Conservation (phyloP, 2,329 filamentous ascomycete genomes). For the Xylogone sp. region DNA sequence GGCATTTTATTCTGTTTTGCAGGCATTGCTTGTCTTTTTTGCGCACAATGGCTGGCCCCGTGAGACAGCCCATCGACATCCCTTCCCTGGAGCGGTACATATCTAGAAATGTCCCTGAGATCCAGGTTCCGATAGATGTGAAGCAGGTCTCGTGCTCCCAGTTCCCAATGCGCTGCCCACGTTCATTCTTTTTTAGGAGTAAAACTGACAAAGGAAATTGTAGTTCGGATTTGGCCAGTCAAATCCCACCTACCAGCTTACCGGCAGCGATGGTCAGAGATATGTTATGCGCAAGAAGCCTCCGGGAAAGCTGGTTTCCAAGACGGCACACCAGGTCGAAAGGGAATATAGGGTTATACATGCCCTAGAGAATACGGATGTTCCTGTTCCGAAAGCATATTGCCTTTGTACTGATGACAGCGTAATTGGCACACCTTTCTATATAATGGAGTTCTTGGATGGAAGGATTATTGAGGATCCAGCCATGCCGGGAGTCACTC, state of each 20-base stretch:
- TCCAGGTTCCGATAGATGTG: constrained; percentile 77
- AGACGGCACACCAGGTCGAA: constrained; percentile 94
- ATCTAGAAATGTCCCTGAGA: constrained; percentile 71
- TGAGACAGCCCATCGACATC: constrained; percentile 88
- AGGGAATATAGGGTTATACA: constrained; percentile 90
- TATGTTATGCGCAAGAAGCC: constrained; percentile 98
- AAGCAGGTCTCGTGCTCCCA: constrained; percentile 67
- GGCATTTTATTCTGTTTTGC: neutral
- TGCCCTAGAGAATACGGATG: constrained; percentile 73
- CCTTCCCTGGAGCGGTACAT: constrained; percentile 77
- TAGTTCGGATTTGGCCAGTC: constrained; percentile 97
- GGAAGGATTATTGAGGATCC: constrained; percentile 93
- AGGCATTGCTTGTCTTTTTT: neutral
- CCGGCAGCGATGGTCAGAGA: constrained; percentile 61
- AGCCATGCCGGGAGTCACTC: constrained; percentile 66
- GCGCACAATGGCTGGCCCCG: constrained; percentile 71
- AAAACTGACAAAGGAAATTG: constrained; percentile 1
- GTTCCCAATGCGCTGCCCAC: neutral
- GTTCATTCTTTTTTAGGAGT: constrained; percentile 1
- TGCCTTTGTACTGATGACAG: constrained; percentile 79
- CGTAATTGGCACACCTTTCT: constrained; percentile 87
- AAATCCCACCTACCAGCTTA: constrained; percentile 94
- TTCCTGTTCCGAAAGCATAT: constrained; percentile 80
- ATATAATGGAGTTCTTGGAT: constrained; percentile 94
- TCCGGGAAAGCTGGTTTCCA: constrained; percentile 87